A percentile compares a stretch with the other conserved stretches of the same genome.
Evolutionary conservation across 441 rosid species (phyloP).

Genomic region (Manihot esculenta): DNA sequence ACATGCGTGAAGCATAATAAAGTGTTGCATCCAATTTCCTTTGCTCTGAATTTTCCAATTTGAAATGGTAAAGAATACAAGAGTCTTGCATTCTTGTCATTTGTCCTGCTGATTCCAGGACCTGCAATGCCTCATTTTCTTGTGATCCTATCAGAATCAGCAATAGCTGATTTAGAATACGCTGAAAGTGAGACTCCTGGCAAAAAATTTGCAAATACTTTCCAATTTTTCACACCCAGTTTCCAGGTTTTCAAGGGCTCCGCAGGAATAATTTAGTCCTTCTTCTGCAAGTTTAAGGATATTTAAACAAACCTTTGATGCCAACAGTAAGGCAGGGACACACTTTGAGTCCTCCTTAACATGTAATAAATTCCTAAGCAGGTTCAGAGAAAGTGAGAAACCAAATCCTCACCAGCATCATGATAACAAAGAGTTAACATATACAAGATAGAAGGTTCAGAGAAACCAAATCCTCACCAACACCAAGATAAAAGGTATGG

Average conservation of each 20-base stretch:
- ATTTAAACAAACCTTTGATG: slow-evolving; percentile 69
- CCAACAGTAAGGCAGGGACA: slow-evolving; percentile 58
- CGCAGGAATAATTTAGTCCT: slow-evolving; percentile 59
- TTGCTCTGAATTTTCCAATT: slow-evolving; percentile 78
- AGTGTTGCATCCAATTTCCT: slow-evolving; percentile 70
- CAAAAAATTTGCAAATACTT: slow-evolving; percentile 45
- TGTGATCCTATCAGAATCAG: slow-evolving; percentile 47
- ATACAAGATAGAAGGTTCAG: no score
- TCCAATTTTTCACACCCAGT: slow-evolving; percentile 49
- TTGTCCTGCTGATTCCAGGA: slow-evolving; percentile 55
- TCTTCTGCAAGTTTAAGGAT: slow-evolving; percentile 49
- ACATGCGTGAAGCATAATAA: slow-evolving; percentile 45
- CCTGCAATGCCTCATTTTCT: slow-evolving; percentile 62
- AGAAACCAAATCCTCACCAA: no score
- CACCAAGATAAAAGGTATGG: no score
- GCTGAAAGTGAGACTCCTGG: slow-evolving; percentile 59
- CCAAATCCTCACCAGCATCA: slow-evolving; percentile 66
- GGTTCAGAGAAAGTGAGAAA: slow-evolving; percentile 68
- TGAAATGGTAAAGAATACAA: slow-evolving; percentile 51
- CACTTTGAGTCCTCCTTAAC: slow-evolving; percentile 50
- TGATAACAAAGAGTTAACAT: slow-evolving; percentile 64
- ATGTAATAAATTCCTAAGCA: slow-evolving; percentile 59
- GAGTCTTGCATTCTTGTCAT: slow-evolving; percentile 43
- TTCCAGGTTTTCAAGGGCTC: slow-evolving; percentile 46
- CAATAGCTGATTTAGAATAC: slow-evolving; percentile 46